phyloP scores from a whole-genome alignment of 2,329 filamentous ascomycete genomes.

The Cercospora brassicicola region DNA sequence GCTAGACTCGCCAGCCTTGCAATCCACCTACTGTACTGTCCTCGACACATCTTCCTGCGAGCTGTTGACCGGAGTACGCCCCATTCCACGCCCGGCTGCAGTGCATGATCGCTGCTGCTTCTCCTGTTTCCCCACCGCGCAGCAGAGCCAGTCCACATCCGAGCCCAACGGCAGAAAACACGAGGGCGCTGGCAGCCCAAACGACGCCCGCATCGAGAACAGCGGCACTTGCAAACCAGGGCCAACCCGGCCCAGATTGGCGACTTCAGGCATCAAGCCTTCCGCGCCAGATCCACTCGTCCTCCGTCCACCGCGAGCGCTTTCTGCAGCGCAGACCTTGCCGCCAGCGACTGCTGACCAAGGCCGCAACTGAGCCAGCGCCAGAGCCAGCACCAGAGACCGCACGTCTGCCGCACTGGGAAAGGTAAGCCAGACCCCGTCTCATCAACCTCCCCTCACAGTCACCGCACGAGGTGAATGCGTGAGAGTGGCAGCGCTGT shows the following conservation, averaged over 20 bases:
- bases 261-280: constrained; percentile 14
- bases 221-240: constrained; percentile 4
- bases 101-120: not conserved
- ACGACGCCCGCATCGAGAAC: not conserved
- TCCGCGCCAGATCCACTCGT: constrained; percentile 6
- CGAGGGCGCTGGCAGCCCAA: constrained; percentile 3
- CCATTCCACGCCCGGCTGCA: not conserved
- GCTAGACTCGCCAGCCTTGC: not conserved
- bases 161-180: not conserved
- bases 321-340: constrained; percentile 12
- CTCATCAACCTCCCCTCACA: not conserved
- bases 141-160: not conserved
- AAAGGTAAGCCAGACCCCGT: constrained; percentile 10
- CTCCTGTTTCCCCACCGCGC: not conserved
- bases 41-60: not conserved
- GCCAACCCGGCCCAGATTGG: constrained; percentile 2
- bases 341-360: not conserved
- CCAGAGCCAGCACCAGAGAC: constrained; percentile 4
- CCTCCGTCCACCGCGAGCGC: not conserved
- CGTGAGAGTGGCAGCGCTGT: not conserved
- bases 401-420: constrained; percentile 1
- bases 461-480: not conserved
- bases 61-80: not conserved
- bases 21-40: not conserved
- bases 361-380: constrained; percentile 6